phyloP scores from a whole-genome alignment of 768 basidiomycete species.

The Royoungia palumana region DNA sequence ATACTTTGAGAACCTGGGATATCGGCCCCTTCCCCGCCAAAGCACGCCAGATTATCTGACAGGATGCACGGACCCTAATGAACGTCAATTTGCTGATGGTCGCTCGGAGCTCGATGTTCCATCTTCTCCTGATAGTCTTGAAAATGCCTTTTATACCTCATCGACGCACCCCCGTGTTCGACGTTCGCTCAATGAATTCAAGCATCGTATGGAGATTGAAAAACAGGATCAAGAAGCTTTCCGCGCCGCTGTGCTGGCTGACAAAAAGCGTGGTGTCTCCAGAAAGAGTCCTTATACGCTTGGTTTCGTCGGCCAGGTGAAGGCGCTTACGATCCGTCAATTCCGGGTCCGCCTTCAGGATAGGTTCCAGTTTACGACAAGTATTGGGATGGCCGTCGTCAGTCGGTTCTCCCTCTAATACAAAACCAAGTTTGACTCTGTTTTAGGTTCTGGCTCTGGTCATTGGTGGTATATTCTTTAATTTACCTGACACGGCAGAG shows the following conservation, averaged over 20 bases:
- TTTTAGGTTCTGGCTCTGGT: conserved; percentile 41
- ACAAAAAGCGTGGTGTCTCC: conserved; percentile 76
- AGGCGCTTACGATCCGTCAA: conserved; percentile 66
- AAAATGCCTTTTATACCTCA: conserved; percentile 56
- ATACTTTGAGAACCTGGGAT: conserved; percentile 78
- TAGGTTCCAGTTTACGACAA: conserved; percentile 71
- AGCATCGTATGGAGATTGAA: conserved; percentile 52
- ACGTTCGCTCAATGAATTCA: conserved; percentile 55
- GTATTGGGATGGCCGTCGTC: conserved; percentile 58
- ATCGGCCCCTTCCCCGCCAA: conserved; percentile 72
- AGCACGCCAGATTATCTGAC: conserved; percentile 85
- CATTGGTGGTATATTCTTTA: conserved; percentile 71
- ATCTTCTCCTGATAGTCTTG: conserved; percentile 64
- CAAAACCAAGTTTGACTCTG: neutral
- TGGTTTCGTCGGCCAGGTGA: conserved; percentile 70
- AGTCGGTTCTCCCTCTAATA: conserved; percentile 26
- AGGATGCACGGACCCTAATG: conserved; percentile 79
- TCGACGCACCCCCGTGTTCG: conserved; percentile 41
- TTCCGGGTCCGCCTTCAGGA: conserved; percentile 75
- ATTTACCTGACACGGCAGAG: conserved; percentile 65
- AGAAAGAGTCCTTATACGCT: conserved; percentile 82
- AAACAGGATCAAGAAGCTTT: conserved; percentile 72
- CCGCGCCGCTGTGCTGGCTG: conserved; percentile 66
- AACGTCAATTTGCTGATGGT: conserved; percentile 73
- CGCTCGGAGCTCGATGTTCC: conserved; percentile 54